These are phyloP conservation scores for Penstemon barbatus DNA, from an alignment of 257 asterid species.

Conservation along the genomic window DNA sequence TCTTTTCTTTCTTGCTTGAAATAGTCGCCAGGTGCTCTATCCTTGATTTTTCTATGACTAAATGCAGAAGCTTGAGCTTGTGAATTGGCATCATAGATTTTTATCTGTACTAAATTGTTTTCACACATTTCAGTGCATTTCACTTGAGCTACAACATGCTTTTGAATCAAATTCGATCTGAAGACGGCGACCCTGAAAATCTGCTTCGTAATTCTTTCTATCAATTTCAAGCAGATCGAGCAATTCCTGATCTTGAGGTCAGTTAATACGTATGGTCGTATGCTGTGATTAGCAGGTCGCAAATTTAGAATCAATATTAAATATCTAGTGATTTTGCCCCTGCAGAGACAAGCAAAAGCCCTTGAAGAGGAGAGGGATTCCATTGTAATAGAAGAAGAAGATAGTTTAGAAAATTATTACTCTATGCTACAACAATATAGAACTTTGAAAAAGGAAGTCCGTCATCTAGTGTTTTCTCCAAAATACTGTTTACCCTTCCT, in stretches of 20 bases:
- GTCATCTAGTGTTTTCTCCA: slow-evolving; percentile 62
- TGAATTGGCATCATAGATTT: no score
- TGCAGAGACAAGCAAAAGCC: slow-evolving; percentile 79
- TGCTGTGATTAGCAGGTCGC: slow-evolving; percentile 18
- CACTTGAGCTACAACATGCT: slow-evolving; percentile 97
- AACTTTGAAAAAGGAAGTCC: slow-evolving; percentile 68
- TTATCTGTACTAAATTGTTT: slow-evolving; percentile 24
- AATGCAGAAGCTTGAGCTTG: slow-evolving; percentile 14
- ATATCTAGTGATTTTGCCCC: slow-evolving; percentile 19
- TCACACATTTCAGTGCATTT: slow-evolving; percentile 72
- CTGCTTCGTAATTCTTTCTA: slow-evolving; percentile 90
- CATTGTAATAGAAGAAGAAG: slow-evolving; percentile 85
- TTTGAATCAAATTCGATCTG: slow-evolving; percentile 89
- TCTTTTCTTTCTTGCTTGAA: slow-evolving; percentile 10
- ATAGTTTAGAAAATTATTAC: slow-evolving; percentile 78
- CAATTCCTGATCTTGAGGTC: slow-evolving; percentile 95
- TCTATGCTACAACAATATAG: slow-evolving; percentile 79
- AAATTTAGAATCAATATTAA: slow-evolving; percentile 22
- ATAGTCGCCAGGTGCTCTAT: slow-evolving; percentile 16
- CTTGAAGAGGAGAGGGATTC: slow-evolving; percentile 87
- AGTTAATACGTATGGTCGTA: slow-evolving; percentile 26
- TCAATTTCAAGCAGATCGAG: slow-evolving; percentile 94
- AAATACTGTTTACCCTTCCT: slow-evolving; percentile 85
- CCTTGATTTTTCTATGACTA: slow-evolving; percentile 12
- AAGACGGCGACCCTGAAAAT: slow-evolving; percentile 94